Percentiles rank a stretch among this genome's conserved stretches.
Conservation (phyloP, 1,284 basidiomycete species). For the Singerocomus inundabilis region DNA sequence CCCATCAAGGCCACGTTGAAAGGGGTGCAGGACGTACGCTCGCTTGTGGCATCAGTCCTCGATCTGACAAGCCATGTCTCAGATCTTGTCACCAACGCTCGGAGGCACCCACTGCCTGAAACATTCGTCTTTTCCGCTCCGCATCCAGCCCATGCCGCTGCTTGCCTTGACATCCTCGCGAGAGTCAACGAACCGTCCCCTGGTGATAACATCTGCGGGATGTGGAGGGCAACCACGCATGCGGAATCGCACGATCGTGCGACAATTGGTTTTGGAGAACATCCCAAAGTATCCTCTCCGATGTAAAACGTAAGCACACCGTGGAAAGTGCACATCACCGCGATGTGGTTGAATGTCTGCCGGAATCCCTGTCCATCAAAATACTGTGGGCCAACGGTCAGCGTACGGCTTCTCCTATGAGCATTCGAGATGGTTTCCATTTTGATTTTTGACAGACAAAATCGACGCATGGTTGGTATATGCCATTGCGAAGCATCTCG, state of each 20-base stretch:
- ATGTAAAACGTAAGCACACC: not conserved
- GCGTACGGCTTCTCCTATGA: conserved; percentile 9
- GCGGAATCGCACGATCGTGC: not conserved
- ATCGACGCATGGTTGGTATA: too few relatives aligned
- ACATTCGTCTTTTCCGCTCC: too few relatives aligned
- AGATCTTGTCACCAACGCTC: too few relatives aligned
- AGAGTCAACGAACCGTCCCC: not conserved
- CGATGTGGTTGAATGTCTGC: not conserved
- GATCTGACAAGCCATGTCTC: too few relatives aligned
- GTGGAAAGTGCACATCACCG: not conserved
- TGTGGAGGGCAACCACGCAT: not conserved
- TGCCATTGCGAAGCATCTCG: too few relatives aligned
- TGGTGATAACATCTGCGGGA: not conserved
- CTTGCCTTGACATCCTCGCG: too few relatives aligned
- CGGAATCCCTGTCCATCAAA: not conserved
- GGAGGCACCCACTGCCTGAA: too few relatives aligned
- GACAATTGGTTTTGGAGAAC: not conserved
- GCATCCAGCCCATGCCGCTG: too few relatives aligned
- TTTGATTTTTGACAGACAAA: conserved; percentile 23
- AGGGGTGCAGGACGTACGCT: too few relatives aligned
- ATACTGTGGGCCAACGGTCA: conserved; percentile 17
- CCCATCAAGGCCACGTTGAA: too few relatives aligned
- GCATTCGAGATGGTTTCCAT: conserved; percentile 10
- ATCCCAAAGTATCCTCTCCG: not conserved
- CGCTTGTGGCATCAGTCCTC: too few relatives aligned